These are phyloP conservation scores for Picea glauca DNA, from an alignment of 75 land plant genomes.

Conservation along the genomic window DNA sequence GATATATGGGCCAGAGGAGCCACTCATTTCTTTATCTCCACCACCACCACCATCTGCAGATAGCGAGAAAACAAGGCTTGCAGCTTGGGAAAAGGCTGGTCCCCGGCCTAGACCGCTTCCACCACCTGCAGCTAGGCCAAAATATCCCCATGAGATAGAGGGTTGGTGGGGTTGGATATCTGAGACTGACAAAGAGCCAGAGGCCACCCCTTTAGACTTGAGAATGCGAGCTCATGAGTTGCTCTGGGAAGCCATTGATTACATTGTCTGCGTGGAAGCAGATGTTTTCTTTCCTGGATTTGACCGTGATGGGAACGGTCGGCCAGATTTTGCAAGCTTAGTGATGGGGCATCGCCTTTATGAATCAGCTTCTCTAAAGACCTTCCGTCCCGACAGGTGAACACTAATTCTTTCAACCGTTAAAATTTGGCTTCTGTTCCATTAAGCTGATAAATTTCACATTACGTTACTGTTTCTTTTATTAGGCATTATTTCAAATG, in stretches of 20 bases:
- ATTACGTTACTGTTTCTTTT: too few species aligned
- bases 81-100: constrained; percentile 59
- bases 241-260: constrained; percentile 85
- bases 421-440: constrained; percentile 2
- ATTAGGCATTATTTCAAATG: too few species aligned
- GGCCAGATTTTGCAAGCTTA: constrained; percentile 77
- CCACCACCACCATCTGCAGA: constrained; percentile 24
- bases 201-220: constrained; percentile 40
- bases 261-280: constrained; percentile 64
- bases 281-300: constrained; percentile 85
- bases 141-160: constrained; percentile 48
- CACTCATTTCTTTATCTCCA: constrained; percentile 15
- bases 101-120: constrained; percentile 82
- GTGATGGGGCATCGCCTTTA: constrained; percentile 87
- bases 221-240: constrained; percentile 65
- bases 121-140: constrained; percentile 68
- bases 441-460: not conserved
- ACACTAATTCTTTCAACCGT: constrained; percentile 1
- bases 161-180: constrained; percentile 93
- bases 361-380: constrained; percentile 57
- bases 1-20: constrained; percentile 63
- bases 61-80: constrained; percentile 26
- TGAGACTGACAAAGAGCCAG: constrained; percentile 60
- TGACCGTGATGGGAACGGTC: constrained; percentile 73
- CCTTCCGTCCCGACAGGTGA: constrained; percentile 78